A percentile compares a stretch with the other conserved stretches of the same genome.
phyloP scores from a whole-genome alignment of 1,284 basidiomycete species.

The Baeospora myosura region DNA sequence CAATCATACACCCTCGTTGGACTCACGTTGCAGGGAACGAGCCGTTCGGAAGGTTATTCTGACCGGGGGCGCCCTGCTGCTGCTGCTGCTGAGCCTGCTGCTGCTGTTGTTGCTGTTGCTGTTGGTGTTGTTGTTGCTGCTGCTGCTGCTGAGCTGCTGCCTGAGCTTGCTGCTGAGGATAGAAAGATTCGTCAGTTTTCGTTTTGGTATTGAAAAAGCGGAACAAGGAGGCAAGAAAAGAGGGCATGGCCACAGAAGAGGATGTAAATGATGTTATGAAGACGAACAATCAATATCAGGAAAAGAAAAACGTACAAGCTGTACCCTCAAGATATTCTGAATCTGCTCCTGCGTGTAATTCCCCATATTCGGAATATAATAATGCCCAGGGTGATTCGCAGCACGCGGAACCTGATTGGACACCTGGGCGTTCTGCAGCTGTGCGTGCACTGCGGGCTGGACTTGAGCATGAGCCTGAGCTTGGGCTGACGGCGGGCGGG shows the following conservation, averaged over 20 bases:
- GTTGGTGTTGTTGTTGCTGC: conserved; percentile 4
- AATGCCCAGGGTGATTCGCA: conserved; percentile 13
- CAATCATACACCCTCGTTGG: too few species aligned
- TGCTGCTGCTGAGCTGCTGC: conserved; percentile 8
- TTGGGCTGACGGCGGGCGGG: conserved; percentile 40
- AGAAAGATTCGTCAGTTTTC: neutral
- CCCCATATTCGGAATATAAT: conserved; percentile 11
- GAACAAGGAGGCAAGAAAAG: neutral
- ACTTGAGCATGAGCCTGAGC: conserved; percentile 14
- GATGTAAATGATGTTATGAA: too few species aligned
- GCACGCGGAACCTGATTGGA: conserved; percentile 9
- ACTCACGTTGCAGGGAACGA: too few species aligned
- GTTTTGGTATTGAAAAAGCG: neutral
- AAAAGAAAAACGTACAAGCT: too few species aligned
- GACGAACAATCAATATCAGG: too few species aligned
- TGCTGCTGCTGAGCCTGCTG: conserved; percentile 10
- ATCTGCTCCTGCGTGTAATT: conserved; percentile 13
- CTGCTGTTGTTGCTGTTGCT: conserved; percentile 9
- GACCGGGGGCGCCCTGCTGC: too few species aligned
- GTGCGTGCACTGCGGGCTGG: too few species aligned
- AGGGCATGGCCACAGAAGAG: too few species aligned
- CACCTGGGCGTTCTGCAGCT: conserved; percentile 6
- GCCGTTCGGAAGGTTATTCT: too few species aligned
- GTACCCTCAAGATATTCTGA: conserved; percentile 12
- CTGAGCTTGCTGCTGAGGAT: too few species aligned